A percentile compares a stretch with the other conserved stretches of the same genome.
phyloP scores from a whole-genome alignment of 768 basidiomycete genomes.

The Leucocoprinus sp. region DNA sequence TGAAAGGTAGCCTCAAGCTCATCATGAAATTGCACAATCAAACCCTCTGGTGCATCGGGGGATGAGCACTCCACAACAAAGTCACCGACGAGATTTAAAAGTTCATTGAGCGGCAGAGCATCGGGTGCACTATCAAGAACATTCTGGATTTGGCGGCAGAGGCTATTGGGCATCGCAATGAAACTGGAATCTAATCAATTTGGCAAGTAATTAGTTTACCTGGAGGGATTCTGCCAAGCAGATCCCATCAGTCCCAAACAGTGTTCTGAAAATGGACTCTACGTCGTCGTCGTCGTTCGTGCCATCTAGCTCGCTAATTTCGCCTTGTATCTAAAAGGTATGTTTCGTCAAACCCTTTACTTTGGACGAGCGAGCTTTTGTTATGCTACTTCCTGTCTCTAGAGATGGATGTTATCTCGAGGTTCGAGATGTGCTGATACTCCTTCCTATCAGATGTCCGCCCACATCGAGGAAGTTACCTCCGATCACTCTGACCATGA shows the following conservation, averaged over 20 bases:
- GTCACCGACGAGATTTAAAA: constrained; percentile 43
- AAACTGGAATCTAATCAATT: constrained; percentile 13
- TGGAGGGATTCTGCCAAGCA: constrained; percentile 18
- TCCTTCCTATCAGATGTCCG: constrained; percentile 52
- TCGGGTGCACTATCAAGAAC: constrained; percentile 49
- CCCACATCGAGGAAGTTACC: constrained; percentile 74
- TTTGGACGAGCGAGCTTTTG: constrained; percentile 6
- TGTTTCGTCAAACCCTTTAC: constrained; percentile 2
- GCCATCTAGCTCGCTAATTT: constrained; percentile 30
- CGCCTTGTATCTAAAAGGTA: constrained; percentile 16
- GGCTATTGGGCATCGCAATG: constrained; percentile 25
- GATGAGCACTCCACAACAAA: constrained; percentile 45
- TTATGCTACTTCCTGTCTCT: background rate
- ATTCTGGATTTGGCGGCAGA: constrained; percentile 46
- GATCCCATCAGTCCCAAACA: constrained; percentile 24
- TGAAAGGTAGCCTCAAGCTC: constrained; percentile 58
- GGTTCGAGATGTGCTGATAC: constrained; percentile 22
- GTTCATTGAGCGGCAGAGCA: constrained; percentile 38
- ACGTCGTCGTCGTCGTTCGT: constrained; percentile 19
- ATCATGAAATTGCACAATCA: constrained; percentile 49
- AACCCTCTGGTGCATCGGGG: constrained; percentile 34
- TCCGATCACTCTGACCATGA: constrained; percentile 77
- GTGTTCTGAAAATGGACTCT: constrained; percentile 1
- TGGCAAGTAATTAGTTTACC: constrained; percentile 13
- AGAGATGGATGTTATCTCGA: constrained; percentile 26